Percentiles rank a stretch among this genome's conserved stretches.
These are phyloP conservation scores for Spiraea crenata DNA, from an alignment of 331 rosid species.

Conservation along the genomic window DNA sequence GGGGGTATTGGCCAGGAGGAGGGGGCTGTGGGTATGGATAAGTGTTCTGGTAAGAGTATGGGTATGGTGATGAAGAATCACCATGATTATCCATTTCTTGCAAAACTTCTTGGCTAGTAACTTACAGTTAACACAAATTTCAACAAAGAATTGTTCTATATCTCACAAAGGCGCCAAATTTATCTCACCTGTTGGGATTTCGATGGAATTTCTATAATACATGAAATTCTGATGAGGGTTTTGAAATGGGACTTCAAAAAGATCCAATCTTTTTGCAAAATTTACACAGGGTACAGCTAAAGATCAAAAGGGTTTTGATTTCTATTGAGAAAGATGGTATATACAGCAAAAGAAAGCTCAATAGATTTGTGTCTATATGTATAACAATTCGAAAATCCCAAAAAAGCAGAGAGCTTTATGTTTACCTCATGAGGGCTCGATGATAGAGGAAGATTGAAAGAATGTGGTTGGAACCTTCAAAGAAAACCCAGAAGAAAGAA, in stretches of 20 bases:
- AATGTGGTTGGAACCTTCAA: conserved; percentile 10
- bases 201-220: conserved; percentile 2
- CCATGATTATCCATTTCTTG: conserved; percentile 48
- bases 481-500: conserved; percentile 8
- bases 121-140: not conserved
- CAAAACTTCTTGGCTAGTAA: not conserved
- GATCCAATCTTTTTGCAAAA: not conserved
- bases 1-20: conserved; percentile 11
- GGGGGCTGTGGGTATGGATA: conserved; percentile 15
- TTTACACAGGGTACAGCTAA: not conserved
- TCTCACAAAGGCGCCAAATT: not conserved
- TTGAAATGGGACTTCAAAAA: not conserved
- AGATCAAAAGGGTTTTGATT: conserved; percentile 1
- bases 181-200: not conserved
- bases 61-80: conserved; percentile 45
- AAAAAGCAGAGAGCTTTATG: not conserved
- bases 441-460: not conserved
- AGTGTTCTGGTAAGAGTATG: conserved; percentile 18
- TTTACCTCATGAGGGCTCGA: conserved; percentile 12
- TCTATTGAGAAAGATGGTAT: not conserved
- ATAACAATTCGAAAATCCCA: not conserved
- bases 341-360: not conserved
- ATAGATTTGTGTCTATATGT: not conserved
- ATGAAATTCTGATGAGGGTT: not conserved
- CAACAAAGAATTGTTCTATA: not conserved